Evolutionary conservation across 2,329 filamentous ascomycete species (phyloP).

Genomic region (Venturiaceae sp.): DNA sequence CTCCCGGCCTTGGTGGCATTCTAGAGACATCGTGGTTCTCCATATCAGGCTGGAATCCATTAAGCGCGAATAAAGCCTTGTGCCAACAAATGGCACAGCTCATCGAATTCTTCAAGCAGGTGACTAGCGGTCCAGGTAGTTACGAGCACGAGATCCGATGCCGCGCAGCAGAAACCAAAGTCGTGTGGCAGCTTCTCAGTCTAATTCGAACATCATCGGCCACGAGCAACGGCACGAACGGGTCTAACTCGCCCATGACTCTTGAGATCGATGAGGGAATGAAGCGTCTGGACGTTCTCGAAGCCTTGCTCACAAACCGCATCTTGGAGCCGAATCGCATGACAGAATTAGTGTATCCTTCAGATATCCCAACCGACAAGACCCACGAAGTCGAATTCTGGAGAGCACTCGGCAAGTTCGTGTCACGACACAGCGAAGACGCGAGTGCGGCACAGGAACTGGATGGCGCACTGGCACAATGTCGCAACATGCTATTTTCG

Average conservation of each 20-base stretch:
- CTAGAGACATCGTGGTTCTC: slow-evolving; percentile 81
- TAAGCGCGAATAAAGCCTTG: slow-evolving; percentile 48
- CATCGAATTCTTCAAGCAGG: slow-evolving; percentile 32
- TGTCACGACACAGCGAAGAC: slow-evolving; percentile 55
- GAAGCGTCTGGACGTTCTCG: slow-evolving; percentile 64
- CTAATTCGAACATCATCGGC: slow-evolving; percentile 33
- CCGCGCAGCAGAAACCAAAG: slow-evolving; percentile 34
- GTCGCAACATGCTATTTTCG: slow-evolving; percentile 65
- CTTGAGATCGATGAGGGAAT: slow-evolving; percentile 52
- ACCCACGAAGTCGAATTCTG: slow-evolving; percentile 65
- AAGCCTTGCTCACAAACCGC: slow-evolving; percentile 65
- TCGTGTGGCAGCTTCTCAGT: slow-evolving; percentile 50
- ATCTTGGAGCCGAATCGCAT: slow-evolving; percentile 51
- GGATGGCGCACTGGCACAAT: slow-evolving; percentile 53
- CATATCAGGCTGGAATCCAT: slow-evolving; percentile 39
- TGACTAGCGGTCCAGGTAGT: neutral
- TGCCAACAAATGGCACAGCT: slow-evolving; percentile 59
- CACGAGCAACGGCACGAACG: slow-evolving; percentile 30
- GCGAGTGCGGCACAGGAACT: slow-evolving; percentile 47
- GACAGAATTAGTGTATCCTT: slow-evolving; percentile 37
- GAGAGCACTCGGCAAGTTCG: slow-evolving; percentile 65
- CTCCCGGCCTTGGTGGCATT: slow-evolving; percentile 61
- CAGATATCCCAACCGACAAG: slow-evolving; percentile 24
- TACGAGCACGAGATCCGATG: slow-evolving; percentile 13
- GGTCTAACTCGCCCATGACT: slow-evolving; percentile 31